These are phyloP conservation scores for Pseudonitzschia delicatissima DNA, from an alignment of 108 stramenopile species.

Conservation along the genomic window DNA sequence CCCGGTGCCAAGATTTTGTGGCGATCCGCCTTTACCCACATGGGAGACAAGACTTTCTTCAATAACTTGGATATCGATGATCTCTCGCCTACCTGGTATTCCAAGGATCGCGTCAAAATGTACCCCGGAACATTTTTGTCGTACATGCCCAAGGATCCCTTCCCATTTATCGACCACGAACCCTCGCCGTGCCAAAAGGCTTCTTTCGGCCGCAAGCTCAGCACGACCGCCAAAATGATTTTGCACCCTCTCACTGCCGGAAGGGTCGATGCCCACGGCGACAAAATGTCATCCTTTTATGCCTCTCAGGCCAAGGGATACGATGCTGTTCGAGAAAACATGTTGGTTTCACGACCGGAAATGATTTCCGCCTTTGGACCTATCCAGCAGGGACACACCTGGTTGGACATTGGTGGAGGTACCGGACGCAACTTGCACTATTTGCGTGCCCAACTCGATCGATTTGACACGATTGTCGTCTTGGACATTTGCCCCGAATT, in stretches of 20 bases:
- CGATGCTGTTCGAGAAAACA: constrained; percentile 60
- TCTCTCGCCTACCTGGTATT: constrained; percentile 53
- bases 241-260: constrained; percentile 55
- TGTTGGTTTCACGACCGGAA: constrained; percentile 50
- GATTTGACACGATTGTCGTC: constrained; percentile 48
- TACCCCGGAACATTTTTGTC: constrained; percentile 56
- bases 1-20: constrained; percentile 55
- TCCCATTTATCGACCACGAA: constrained; percentile 52
- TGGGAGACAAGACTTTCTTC: constrained; percentile 62
- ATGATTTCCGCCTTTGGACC: constrained; percentile 64
- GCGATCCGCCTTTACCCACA: constrained; percentile 62
- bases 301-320: constrained; percentile 58
- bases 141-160: constrained; percentile 48
- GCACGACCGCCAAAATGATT: constrained; percentile 62
- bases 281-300: constrained; percentile 60
- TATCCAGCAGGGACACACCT: constrained; percentile 51
- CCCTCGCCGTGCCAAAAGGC: constrained; percentile 55
- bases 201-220: constrained; percentile 37
- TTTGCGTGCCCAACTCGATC: constrained; percentile 48
- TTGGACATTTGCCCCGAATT: constrained; percentile 59
- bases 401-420: constrained; percentile 58
- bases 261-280: constrained; percentile 46
- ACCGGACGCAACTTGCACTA: constrained; percentile 60
- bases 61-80: constrained; percentile 55
- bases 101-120: constrained; percentile 63